Base-by-base conservation (phyloP, 2,329 filamentous ascomycete genomes). In the Didymella lethalis region DNA sequence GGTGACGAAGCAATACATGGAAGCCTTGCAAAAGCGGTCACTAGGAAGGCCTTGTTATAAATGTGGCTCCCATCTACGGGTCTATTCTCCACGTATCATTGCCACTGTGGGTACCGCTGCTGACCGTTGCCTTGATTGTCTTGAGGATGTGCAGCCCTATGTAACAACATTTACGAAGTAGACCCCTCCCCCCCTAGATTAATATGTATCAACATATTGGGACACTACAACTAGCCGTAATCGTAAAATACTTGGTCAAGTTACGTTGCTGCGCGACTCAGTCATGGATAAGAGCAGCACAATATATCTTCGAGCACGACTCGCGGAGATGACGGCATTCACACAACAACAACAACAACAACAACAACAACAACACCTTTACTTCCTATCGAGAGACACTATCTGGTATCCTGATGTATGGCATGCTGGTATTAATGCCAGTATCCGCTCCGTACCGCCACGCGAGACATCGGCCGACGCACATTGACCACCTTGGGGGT, bases 11-110 rank as follows among this genome's bases (percentile, higher is more conserved):
- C 56, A 54, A 54, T 54, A 54, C 26, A 50, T 50, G 23, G 26
- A 49, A 47, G 20, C 20, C n/a, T 46, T 54, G 50, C 50, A 59
- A 11, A 20, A 48, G 49, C 45, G 45, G 26, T 38, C 26, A 25
- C 38, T 59, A 43, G 8, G 18, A 18, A 48, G 50, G n/a, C 50
- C 41, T 47, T 54, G 46, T 50, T 50, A 46, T 16, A 46, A 49
- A 45, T 45, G 50, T 49, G 49, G 44, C 40, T 32, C 7, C 16
- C 12, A 14, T 4, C 12, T 16, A 45, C 45, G n/a, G 32, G 32
- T 14, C 3, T 26, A 50, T 54, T 59, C 50, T 50, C 56, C 49
- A 59, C 50, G 56, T 59, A 36, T 46, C 50, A 59, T 59, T 50
- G 50, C 56, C 56, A 59, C 50, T 54, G 46, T 50, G 50, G 56